A percentile compares a stretch with the other conserved stretches of the same genome.
Conservation (phyloP, 768 basidiomycete genomes). For the Tylopilus balloui region DNA sequence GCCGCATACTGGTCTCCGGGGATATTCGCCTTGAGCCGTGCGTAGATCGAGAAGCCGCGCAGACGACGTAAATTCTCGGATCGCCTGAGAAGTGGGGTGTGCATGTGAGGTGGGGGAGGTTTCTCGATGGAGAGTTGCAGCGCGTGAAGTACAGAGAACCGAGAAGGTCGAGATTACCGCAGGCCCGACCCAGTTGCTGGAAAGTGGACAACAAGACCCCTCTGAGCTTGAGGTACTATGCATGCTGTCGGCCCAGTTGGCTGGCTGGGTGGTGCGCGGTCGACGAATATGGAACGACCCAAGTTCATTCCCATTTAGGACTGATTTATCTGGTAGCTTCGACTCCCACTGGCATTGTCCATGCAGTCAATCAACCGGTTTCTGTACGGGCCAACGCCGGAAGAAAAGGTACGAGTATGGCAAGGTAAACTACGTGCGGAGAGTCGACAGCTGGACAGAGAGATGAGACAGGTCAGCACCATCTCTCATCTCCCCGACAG, state of each 20-base stretch:
- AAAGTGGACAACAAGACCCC: no score
- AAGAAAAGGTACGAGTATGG: conserved; percentile 92
- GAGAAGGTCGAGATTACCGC: neutral
- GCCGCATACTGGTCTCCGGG: no score
- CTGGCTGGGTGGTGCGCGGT: neutral
- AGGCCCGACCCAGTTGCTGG: neutral
- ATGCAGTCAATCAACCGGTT: conserved; percentile 92
- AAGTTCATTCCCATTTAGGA: conserved; percentile 10
- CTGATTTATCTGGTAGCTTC: neutral
- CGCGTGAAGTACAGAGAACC: neutral
- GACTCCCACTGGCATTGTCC: conserved; percentile 14
- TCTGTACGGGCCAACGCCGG: conserved; percentile 93
- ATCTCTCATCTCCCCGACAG: conserved; percentile 7
- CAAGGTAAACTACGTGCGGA: conserved; percentile 82
- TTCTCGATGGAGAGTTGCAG: neutral
- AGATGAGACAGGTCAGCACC: conserved; percentile 86
- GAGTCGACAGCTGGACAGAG: conserved; percentile 80
- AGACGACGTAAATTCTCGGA: no score
- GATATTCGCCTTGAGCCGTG: no score
- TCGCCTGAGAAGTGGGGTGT: neutral
- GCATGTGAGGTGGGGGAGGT: neutral
- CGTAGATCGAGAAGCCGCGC: no score
- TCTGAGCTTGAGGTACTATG: no score
- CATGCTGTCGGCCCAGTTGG: neutral
- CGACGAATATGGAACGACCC: conserved; percentile 9